Evolutionary conservation across 73 alveolate genomes (phyloP), one percentile per base, ranked within the genome.

Genomic region (Paramecium sexaurelia): DNA sequence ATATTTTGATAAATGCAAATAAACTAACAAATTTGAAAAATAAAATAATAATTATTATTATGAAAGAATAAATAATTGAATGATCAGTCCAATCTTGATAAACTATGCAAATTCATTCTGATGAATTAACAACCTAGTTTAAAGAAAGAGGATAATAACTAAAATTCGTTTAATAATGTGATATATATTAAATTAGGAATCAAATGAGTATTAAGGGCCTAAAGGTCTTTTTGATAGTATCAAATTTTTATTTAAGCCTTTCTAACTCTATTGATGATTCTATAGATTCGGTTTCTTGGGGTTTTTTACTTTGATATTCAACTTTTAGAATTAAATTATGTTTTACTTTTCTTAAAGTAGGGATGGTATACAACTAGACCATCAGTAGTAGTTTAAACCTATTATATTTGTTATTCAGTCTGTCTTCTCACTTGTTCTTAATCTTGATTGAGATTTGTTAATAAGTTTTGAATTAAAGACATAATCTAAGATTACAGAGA

Each of bases 151-250:
- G 11, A 45, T 45, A 45, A 45, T 45, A 35, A 51, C 67, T 17
- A 51, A 29, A 51, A 51, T 51, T 51, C 15, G 29, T 51, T 51
- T 1, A 17, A n/a, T n/a, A 51, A 51, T 51, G 10, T 17, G 11
- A 29, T 61, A 26, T 61, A 61, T 61, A 71, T 71, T 68, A 32
- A 71, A 35, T 71, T 66, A 45, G 15, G 5, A 26, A 71, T 78
- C 90, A 78, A 15, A 78, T 29, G 27, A 78, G 90, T 29, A 78
- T 78, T 24, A 78, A 43, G 22, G 90, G 90, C 27, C 55, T 78
- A 43, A 78, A 78, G 5, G 61, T 78, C 90, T 40, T 78, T 40
- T 78, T 78, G n/a, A 78, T 78, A 56, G 26, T 40, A 1, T 43
- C 45, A 61, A 78, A 78, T 24, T 78, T 78, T 22, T 41, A 24